A percentile compares a stretch with the other conserved stretches of the same genome.
These are phyloP conservation scores for Solanum infundibuliforme DNA, from an alignment of 257 asterid species.

Conservation along the genomic window DNA sequence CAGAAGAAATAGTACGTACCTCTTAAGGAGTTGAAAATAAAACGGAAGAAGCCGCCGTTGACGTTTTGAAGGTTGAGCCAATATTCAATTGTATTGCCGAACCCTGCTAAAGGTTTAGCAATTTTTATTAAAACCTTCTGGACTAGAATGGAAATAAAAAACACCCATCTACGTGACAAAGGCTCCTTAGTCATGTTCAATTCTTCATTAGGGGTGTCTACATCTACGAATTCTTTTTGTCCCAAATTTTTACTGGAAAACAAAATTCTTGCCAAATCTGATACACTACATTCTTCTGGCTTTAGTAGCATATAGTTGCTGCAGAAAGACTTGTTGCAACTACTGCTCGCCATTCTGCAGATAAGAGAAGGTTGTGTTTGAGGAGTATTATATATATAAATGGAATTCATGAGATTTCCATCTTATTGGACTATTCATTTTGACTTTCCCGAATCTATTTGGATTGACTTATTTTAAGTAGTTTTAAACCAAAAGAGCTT, in stretches of 20 bases:
- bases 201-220: background rate
- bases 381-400: background rate
- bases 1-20: background rate
- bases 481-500: too few relatives aligned
- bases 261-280: background rate
- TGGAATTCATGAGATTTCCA: background rate
- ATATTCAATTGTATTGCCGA: slow-evolving; percentile 40
- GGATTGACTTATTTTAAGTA: too few relatives aligned
- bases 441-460: fast-evolving
- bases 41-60: slow-evolving; percentile 20
- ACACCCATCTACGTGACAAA: slow-evolving; percentile 5
- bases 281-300: background rate
- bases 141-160: slow-evolving; percentile 3
- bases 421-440: background rate
- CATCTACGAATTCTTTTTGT: slow-evolving; percentile 2
- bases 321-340: background rate
- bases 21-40: background rate
- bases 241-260: background rate
- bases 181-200: background rate
- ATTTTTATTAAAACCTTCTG: background rate
- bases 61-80: slow-evolving; percentile 45
- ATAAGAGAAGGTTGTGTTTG: background rate
- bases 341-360: background rate
- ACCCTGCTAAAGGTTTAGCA: slow-evolving; percentile 24
- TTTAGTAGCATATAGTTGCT: background rate